Percentiles rank a stretch among this genome's conserved stretches.
These are phyloP conservation scores for Moesziomyces sp. DNA, from an alignment of 1,284 basidiomycete species.

Conservation along the genomic window DNA sequence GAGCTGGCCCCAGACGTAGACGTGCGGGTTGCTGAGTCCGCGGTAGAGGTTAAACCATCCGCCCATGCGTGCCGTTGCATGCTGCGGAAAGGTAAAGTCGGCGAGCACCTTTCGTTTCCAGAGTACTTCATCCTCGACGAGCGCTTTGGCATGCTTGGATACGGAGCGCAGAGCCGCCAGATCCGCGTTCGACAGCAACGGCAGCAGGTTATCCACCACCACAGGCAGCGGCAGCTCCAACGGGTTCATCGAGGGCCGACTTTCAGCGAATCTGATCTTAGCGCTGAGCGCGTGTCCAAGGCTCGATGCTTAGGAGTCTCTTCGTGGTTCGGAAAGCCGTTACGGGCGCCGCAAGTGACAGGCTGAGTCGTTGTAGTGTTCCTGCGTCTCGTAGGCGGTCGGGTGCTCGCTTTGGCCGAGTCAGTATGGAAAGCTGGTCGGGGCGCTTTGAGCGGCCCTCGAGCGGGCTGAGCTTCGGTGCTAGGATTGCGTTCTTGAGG, in stretches of 20 bases:
- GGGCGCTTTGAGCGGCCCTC: no score
- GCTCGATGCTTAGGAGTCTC: no score
- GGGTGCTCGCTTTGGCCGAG: no score
- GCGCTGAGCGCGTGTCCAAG: background rate
- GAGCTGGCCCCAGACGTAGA: slow-evolving; percentile 46
- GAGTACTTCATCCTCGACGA: slow-evolving; percentile 37
- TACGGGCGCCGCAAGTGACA: no score
- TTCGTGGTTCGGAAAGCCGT: no score
- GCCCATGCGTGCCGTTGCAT: slow-evolving; percentile 30
- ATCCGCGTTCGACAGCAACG: slow-evolving; percentile 27
- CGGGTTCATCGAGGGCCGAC: slow-evolving; percentile 13
- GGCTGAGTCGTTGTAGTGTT: no score
- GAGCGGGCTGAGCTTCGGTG: no score
- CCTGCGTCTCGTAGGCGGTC: no score
- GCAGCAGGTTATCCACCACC: slow-evolving; percentile 33
- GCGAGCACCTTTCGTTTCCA: slow-evolving; percentile 42
- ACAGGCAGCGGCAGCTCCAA: slow-evolving; percentile 33
- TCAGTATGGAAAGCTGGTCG: no score
- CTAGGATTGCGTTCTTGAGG: no score
- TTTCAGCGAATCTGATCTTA: no score
- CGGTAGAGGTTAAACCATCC: slow-evolving; percentile 50
- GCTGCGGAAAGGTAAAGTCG: slow-evolving; percentile 47
- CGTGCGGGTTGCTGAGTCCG: slow-evolving; percentile 28
- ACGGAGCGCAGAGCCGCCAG: slow-evolving; percentile 27
- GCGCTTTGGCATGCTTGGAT: slow-evolving; percentile 10